Percentiles rank a stretch among this genome's conserved stretches.
Evolutionary conservation across 345 rosid species (phyloP).

Genomic region (Linum tenue): DNA sequence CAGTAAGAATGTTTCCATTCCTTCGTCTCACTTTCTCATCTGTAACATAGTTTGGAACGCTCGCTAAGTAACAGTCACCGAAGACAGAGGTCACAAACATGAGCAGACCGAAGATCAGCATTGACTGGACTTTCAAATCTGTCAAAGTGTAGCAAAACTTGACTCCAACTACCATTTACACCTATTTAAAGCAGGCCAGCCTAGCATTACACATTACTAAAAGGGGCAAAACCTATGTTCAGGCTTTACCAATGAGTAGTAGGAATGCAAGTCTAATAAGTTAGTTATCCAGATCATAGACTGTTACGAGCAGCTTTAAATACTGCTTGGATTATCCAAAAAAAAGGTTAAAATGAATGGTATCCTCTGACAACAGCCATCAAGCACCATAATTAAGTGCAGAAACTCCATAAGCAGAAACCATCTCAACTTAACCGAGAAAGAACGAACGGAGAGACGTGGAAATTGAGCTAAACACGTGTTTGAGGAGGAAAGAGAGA

Average conservation of each 20-base stretch:
- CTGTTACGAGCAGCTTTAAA: not conserved
- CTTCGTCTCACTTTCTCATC: not conserved
- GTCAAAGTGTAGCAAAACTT: constrained; percentile 2
- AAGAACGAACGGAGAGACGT: not conserved
- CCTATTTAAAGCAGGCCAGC: not conserved
- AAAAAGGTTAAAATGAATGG: too few species aligned
- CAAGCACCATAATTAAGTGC: not conserved
- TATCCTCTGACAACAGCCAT: not conserved
- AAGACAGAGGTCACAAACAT: not conserved
- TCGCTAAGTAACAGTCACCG: not conserved
- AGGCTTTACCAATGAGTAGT: not conserved
- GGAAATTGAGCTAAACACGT: not conserved
- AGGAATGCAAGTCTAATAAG: not conserved
- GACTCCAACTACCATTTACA: too few species aligned
- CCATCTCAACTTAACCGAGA: not conserved
- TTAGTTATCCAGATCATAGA: not conserved
- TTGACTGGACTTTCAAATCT: not conserved
- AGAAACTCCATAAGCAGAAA: not conserved
- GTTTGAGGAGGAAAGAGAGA: constrained; percentile 12
- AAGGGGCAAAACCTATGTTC: not conserved
- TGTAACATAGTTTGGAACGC: not conserved
- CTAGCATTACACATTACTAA: not conserved
- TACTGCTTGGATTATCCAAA: too few species aligned
- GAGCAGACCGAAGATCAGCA: not conserved
- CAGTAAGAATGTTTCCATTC: not conserved